Conservation (phyloP, 2,329 filamentous ascomycete species). For the Aspergillus sp. region DNA sequence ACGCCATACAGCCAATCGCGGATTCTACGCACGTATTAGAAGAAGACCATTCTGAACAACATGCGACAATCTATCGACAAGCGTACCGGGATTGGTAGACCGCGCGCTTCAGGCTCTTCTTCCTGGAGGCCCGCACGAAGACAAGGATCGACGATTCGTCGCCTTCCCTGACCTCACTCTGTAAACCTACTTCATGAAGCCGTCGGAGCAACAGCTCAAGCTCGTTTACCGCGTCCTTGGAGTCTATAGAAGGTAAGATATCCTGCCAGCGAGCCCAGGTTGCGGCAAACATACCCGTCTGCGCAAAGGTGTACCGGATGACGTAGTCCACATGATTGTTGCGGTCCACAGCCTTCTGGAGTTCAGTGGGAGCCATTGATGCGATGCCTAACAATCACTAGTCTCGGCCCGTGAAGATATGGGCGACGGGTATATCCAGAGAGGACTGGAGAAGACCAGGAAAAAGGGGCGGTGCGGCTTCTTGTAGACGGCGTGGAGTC, state of each 20-base stretch:
- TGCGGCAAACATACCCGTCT: conserved; percentile 53
- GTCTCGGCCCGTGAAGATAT: background rate
- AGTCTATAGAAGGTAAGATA: conserved; percentile 49
- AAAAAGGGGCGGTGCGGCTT: background rate
- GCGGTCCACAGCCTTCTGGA: background rate
- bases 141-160: conserved; percentile 73
- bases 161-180: conserved; percentile 82
- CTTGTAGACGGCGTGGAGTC: background rate
- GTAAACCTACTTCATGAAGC: conserved; percentile 74
- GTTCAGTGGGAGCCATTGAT: background rate
- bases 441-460: background rate
- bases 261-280: background rate
- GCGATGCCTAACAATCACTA: background rate
- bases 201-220: conserved; percentile 77
- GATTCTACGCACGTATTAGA: conserved; percentile 53
- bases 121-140: conserved; percentile 73
- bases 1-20: conserved; percentile 96
- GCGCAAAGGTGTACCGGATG: conserved; percentile 71
- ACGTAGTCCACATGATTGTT: conserved; percentile 85
- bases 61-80: background rate
- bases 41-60: background rate
- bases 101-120: conserved; percentile 72
- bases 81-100: conserved; percentile 74
- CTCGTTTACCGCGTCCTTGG: conserved; percentile 65
- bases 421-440: background rate